phyloP scores from a whole-genome alignment of 495 filamentous ascomycete genomes.

The Saxispiralis lemnorum region DNA sequence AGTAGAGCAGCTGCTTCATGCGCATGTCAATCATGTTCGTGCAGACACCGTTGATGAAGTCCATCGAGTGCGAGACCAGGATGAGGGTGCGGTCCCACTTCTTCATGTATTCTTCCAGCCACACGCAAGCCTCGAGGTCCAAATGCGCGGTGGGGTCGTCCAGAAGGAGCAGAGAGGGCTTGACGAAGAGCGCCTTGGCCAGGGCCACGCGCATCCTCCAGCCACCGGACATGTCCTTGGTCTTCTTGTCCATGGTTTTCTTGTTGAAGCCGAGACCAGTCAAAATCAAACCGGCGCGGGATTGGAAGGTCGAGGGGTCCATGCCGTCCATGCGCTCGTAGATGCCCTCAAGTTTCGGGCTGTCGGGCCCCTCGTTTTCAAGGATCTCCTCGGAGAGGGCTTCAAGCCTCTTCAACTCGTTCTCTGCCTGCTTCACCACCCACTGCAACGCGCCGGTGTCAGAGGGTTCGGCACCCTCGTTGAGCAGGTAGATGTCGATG shows the following conservation, averaged over 20 bases:
- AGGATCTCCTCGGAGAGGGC: slow-evolving; percentile 75
- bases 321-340: slow-evolving; percentile 99
- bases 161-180: slow-evolving; percentile 83
- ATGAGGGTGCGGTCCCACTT: slow-evolving; percentile 98
- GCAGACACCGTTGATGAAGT: slow-evolving; percentile 99
- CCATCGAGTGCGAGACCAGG: slow-evolving; percentile 90
- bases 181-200: slow-evolving; percentile 95
- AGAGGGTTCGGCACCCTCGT: slow-evolving; percentile 85
- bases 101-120: slow-evolving; percentile 98
- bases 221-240: slow-evolving; percentile 99
- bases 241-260: slow-evolving; percentile 89
- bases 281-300: slow-evolving; percentile 86
- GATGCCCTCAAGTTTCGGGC: slow-evolving; percentile 76
- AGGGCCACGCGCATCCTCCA: slow-evolving; percentile 99
- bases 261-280: slow-evolving; percentile 99
- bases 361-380: slow-evolving; percentile 80
- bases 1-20: slow-evolving; percentile 77
- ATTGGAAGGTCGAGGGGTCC: slow-evolving; percentile 99
- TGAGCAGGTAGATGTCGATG: slow-evolving; percentile 94
- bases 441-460: slow-evolving; percentile 87
- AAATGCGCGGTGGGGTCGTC: slow-evolving; percentile 98
- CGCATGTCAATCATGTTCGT: slow-evolving; percentile 98
- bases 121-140: slow-evolving; percentile 98
- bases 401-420: slow-evolving; percentile 78
- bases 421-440: slow-evolving; percentile 91